Base-by-base conservation (phyloP, 176 grass and related monocot genomes). In the Musa schizocarpa region DNA sequence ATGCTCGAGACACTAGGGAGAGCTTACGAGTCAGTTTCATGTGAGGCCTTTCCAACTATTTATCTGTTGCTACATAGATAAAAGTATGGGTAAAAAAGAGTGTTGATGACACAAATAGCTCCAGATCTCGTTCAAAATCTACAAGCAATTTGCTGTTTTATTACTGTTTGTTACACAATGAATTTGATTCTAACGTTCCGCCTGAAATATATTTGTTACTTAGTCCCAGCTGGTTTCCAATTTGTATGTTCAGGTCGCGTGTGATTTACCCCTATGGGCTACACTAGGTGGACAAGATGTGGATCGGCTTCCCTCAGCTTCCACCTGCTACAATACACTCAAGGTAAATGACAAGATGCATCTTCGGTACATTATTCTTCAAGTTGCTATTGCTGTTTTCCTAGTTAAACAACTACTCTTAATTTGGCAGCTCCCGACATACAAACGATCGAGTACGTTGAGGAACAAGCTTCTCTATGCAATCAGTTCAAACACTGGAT, bases 291-390 rank as follows among this genome's bases (percentile, higher is more conserved):
- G 94, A 6, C 94, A 97, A 79, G 94, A 97, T 59, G 94, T 97
- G 22, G 90, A 97, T 19, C 90, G 94, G 8, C 86, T 93, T 85
- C 94, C 94, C 26, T 97, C 94, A 62, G 90, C 94, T 59, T 97
- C 94, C 20, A 97, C 94, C 72, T 97, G 94, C 81, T 97, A 97
- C 83, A 97, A 97, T 19, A 97, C 88, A 9, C 86, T 97, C 16
- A 97, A 97, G 87, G 94, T 90, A 92, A 26, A 51, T 77, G 16
- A 24, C 17, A 51, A 65, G 34, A 20, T 50, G 49, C 17, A 16
- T 50, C 67, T 49, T n/a, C 0, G 10, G 20, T 70, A 11, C 9
- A 8, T 70, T 49, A 16, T 43, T 70, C 9, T n/a, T 61, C n/a
- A 61, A 61, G 8, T 12, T 29, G 8, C 23, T 13, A 27, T 20